Percentiles rank a stretch among this genome's conserved stretches.
phyloP scores from a whole-genome alignment of 2,329 filamentous ascomycete species.

The Purpureocillium takamizusanense region DNA sequence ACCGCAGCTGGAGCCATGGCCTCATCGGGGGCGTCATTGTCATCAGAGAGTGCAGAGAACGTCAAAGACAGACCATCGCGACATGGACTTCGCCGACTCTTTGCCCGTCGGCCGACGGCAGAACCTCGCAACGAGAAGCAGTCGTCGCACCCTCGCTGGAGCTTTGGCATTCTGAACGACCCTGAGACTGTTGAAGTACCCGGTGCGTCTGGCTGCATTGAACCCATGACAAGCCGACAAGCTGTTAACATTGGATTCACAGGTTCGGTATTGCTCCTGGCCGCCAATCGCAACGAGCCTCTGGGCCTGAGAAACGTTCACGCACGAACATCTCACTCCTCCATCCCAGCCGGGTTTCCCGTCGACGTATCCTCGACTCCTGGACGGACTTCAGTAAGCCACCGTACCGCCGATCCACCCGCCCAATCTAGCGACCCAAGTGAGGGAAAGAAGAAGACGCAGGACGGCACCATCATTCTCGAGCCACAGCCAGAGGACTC shows the following conservation, averaged over 20 bases:
- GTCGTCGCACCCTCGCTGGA: no score
- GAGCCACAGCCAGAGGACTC: slow-evolving; percentile 90
- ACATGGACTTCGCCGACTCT: no score
- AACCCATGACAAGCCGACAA: neutral
- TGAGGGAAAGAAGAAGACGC: slow-evolving; percentile 63
- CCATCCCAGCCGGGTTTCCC: slow-evolving; percentile 37
- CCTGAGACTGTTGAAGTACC: slow-evolving; percentile 6
- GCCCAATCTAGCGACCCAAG: slow-evolving; percentile 4
- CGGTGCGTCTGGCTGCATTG: slow-evolving; percentile 1
- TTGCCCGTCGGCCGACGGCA: no score
- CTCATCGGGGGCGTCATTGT: no score
- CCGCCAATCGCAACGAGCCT: slow-evolving; percentile 6
- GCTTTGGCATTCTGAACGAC: slow-evolving; percentile 6
- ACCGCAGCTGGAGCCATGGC: no score
- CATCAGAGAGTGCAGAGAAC: no score
- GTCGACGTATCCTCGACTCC: slow-evolving; percentile 20
- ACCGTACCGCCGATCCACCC: no score
- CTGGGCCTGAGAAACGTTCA: slow-evolving; percentile 5
- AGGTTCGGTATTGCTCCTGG: slow-evolving; percentile 6
- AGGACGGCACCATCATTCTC: slow-evolving; percentile 75
- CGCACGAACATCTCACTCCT: slow-evolving; percentile 26
- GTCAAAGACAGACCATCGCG: no score
- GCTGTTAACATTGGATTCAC: no score
- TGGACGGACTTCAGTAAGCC: slow-evolving; percentile 1
- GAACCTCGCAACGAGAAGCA: no score